A percentile compares a stretch with the other conserved stretches of the same genome.
These are phyloP conservation scores for Aspergillus sp. DNA, from an alignment of 2,329 filamentous ascomycete species.

Conservation along the genomic window DNA sequence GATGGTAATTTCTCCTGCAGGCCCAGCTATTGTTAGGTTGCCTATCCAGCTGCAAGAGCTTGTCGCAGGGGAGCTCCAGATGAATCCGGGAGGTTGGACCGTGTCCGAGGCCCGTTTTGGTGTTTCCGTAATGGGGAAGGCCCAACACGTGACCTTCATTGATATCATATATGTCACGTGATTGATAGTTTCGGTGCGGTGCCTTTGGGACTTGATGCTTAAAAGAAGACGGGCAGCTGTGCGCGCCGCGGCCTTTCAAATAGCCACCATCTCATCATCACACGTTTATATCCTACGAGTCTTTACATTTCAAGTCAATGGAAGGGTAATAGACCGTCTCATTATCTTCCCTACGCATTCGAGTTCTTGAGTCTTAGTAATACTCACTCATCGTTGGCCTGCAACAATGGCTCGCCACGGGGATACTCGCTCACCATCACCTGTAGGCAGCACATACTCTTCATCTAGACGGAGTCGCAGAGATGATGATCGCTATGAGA, in stretches of 20 bases:
- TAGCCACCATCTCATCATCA: not conserved
- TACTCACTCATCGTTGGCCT: constrained; percentile 50
- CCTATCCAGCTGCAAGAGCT: constrained; percentile 5
- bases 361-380: constrained; percentile 37
- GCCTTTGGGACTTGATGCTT: not conserved
- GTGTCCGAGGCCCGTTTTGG: constrained; percentile 19
- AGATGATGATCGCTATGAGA: constrained; percentile 50
- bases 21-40: not conserved
- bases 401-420: constrained; percentile 57
- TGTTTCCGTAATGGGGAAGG: constrained; percentile 18
- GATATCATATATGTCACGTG: constrained; percentile 13
- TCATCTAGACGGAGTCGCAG: constrained; percentile 61
- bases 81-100: constrained; percentile 26
- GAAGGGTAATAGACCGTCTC: constrained; percentile 19
- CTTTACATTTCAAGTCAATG: constrained; percentile 9
- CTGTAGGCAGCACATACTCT: constrained; percentile 78
- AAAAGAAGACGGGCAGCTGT: not conserved
- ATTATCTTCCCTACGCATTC: constrained; percentile 14
- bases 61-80: constrained; percentile 14
- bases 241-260: not conserved
- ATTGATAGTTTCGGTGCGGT: constrained; percentile 1
- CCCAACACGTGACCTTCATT: constrained; percentile 6
- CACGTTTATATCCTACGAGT: not conserved
- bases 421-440: constrained; percentile 81
- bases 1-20: not conserved